phyloP scores from a whole-genome alignment of 225 moss, liverwort and hornwort species.

The Anthoceros angustus region DNA sequence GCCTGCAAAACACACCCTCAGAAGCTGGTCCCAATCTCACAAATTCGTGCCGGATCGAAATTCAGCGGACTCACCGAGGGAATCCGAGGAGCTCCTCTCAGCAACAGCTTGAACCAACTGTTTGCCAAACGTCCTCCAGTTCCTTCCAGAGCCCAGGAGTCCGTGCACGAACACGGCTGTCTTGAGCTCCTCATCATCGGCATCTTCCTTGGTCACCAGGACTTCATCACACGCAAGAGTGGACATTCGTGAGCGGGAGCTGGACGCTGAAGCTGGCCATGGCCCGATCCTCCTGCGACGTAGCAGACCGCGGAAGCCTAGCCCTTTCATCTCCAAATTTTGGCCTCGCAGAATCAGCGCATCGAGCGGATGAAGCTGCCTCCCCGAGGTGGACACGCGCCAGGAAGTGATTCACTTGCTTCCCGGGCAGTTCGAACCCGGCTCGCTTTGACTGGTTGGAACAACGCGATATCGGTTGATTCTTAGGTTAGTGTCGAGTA shows the following conservation, averaged over 20 bases:
- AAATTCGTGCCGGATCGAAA: background rate
- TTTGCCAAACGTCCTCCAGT: constrained; percentile 79
- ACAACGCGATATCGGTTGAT: too few species aligned
- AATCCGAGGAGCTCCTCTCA: constrained; percentile 27
- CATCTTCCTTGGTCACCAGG: constrained; percentile 30
- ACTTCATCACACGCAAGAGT: constrained; percentile 67
- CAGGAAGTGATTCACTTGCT: too few species aligned
- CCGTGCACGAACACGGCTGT: constrained; percentile 78
- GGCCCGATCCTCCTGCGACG: background rate
- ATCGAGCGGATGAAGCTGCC: too few species aligned
- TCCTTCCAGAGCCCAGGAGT: constrained; percentile 77
- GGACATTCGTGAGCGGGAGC: constrained; percentile 10
- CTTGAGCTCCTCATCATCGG: constrained; percentile 24
- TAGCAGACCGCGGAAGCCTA: too few species aligned
- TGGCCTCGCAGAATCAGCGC: too few species aligned
- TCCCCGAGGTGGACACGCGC: too few species aligned
- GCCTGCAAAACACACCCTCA: constrained; percentile 23
- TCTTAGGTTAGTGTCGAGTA: too few species aligned
- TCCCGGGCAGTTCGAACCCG: too few species aligned
- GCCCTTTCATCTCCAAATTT: too few species aligned
- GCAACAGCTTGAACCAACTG: constrained; percentile 38
- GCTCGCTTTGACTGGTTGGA: too few species aligned
- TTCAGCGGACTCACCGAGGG: constrained; percentile 29
- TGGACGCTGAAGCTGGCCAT: background rate
- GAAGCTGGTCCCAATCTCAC: background rate